phyloP scores from a whole-genome alignment of 1,284 basidiomycete species.

The Cryptococcus neoformans region DNA sequence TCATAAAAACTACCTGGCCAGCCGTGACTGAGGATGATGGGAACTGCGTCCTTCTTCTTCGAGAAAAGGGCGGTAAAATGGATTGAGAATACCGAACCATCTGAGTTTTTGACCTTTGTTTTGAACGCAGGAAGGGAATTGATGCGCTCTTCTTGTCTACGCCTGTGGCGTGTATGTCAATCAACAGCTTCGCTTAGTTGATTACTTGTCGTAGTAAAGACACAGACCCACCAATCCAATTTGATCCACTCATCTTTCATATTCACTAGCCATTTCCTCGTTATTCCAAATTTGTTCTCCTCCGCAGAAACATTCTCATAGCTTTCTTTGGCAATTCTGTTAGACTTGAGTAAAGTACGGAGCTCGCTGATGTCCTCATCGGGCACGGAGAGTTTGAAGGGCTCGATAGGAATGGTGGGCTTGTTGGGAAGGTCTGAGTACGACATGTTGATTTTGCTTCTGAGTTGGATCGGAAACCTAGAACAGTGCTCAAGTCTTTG shows the following conservation, averaged over 20 bases:
- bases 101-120: slow-evolving; percentile 27
- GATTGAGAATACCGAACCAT: slow-evolving; percentile 25
- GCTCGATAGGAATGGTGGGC: slow-evolving; percentile 27
- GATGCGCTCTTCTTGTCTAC: slow-evolving; percentile 24
- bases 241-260: slow-evolving; percentile 20
- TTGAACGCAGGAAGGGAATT: slow-evolving; percentile 27
- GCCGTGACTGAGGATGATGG: slow-evolving; percentile 44
- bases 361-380: slow-evolving; percentile 33
- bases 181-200: not conserved
- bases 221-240: slow-evolving; percentile 22
- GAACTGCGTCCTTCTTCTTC: slow-evolving; percentile 30
- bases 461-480: too few relatives aligned
- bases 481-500: too few relatives aligned
- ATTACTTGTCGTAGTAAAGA: not conserved
- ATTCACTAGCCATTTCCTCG: slow-evolving; percentile 18
- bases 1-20: slow-evolving; percentile 45
- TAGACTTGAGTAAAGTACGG: slow-evolving; percentile 22
- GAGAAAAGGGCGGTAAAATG: slow-evolving; percentile 42
- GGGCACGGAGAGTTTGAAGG: slow-evolving; percentile 27
- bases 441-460: too few relatives aligned
- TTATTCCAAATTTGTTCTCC: slow-evolving; percentile 17
- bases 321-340: slow-evolving; percentile 22
- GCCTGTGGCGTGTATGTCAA: slow-evolving; percentile 12
- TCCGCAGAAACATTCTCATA: slow-evolving; percentile 32
- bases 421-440: slow-evolving; percentile 16